phyloP scores from a whole-genome alignment of 169 alveolate species.

The Ichthyophthirius multifiliis region DNA sequence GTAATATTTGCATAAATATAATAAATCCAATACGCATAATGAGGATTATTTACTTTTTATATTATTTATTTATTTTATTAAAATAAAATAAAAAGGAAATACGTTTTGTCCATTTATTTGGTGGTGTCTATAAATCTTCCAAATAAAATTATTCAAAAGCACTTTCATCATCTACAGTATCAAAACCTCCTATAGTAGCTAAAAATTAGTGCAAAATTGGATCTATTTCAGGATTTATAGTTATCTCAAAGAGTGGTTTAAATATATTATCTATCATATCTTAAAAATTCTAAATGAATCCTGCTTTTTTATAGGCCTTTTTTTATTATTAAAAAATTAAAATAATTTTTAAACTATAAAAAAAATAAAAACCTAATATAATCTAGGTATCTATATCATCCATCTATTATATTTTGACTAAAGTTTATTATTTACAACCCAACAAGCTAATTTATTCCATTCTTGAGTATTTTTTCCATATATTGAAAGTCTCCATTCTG shows the following conservation, averaged over 20 bases:
- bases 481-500: slow-evolving; percentile 92
- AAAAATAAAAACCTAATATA: slow-evolving; percentile 45
- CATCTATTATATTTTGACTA: slow-evolving; percentile 77
- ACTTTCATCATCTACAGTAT: slow-evolving; percentile 87
- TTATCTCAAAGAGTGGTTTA: slow-evolving; percentile 84
- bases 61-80: background rate
- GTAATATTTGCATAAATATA: slow-evolving; percentile 89
- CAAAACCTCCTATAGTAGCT: slow-evolving; percentile 77
- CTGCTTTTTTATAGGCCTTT: slow-evolving; percentile 65
- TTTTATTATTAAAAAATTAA: background rate
- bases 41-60: slow-evolving; percentile 72
- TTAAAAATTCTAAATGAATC: slow-evolving; percentile 67
- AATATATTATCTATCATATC: slow-evolving; percentile 80
- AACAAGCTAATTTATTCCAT: slow-evolving; percentile 89
- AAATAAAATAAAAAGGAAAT: background rate
- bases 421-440: slow-evolving; percentile 84
- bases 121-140: slow-evolving; percentile 10
- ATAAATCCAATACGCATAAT: slow-evolving; percentile 91
- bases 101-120: background rate
- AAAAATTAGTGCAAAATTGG: slow-evolving; percentile 46
- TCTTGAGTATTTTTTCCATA: slow-evolving; percentile 88
- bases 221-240: slow-evolving; percentile 75
- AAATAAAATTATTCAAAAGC: slow-evolving; percentile 30
- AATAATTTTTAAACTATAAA: too few relatives aligned
- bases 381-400: slow-evolving; percentile 90